Percentiles rank a stretch among this genome's conserved stretches.
Evolutionary conservation across 495 filamentous ascomycete species (phyloP).

Genomic region (Xylaria telfairii): DNA sequence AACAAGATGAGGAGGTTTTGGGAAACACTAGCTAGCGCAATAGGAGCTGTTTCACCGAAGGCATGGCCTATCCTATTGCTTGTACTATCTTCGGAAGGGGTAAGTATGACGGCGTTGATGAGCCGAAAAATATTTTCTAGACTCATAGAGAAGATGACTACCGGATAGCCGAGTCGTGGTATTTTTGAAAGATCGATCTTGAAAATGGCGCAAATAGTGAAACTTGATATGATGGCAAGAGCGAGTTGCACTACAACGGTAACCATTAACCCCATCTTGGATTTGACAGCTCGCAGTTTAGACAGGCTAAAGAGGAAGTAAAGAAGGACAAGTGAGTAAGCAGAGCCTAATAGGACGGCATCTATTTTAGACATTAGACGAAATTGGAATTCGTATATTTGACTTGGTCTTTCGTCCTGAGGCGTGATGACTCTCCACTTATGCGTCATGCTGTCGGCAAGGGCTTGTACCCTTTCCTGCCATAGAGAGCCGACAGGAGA

Average conservation of each 20-base stretch:
- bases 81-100: slow-evolving; percentile 65
- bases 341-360: slow-evolving; percentile 61
- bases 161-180: slow-evolving; percentile 67
- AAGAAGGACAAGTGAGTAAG: slow-evolving; percentile 62
- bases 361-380: slow-evolving; percentile 67
- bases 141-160: slow-evolving; percentile 73
- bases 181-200: slow-evolving; percentile 67
- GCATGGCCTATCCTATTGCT: slow-evolving; percentile 67
- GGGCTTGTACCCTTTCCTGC: slow-evolving; percentile 56
- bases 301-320: slow-evolving; percentile 66
- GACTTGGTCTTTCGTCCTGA: slow-evolving; percentile 56
- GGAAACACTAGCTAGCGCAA: slow-evolving; percentile 63
- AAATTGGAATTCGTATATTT: slow-evolving; percentile 76
- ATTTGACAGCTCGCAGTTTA: slow-evolving; percentile 70
- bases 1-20: slow-evolving; percentile 67
- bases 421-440: slow-evolving; percentile 64
- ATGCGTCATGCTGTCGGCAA: slow-evolving; percentile 49
- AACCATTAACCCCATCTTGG: slow-evolving; percentile 67
- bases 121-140: slow-evolving; percentile 75
- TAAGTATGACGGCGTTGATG: slow-evolving; percentile 72
- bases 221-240: slow-evolving; percentile 69
- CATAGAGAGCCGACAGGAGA: slow-evolving; percentile 64
- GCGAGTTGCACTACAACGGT: slow-evolving; percentile 69
- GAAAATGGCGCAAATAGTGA: slow-evolving; percentile 66
- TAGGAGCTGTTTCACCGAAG: slow-evolving; percentile 70